Evolutionary conservation across 176 grass and related monocot species (phyloP), one percentile per base, ranked within the genome.

Genomic region (Carex cristatella): DNA sequence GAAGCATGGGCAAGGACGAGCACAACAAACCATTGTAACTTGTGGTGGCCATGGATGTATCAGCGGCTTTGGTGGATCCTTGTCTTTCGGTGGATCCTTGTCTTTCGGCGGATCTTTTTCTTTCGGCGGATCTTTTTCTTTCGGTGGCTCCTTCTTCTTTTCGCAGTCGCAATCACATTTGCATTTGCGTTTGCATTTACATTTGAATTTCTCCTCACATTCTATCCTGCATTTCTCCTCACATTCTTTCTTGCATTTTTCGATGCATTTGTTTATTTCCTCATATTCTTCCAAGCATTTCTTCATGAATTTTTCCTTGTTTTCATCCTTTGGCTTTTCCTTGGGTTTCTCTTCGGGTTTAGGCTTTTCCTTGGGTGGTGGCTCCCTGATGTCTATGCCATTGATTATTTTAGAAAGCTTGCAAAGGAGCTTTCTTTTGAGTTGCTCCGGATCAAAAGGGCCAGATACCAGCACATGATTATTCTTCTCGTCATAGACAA

Each of bases 361-460:
- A 4, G n/a, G 28, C 27, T 61, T n/a, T 11, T 19, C 16, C 58
- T 69, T 69, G 37, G 61, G n/a, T 0, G 61, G n/a, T 0, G 65
- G 2, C 40, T 76, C 40, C 71, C 14, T 16, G 30, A 82, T 67
- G 0, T 82, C 80, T 42, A 82, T 82, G 14, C 33, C 0, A 49
- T 14, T 65, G 31, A 82, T 65, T 23, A 67, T 65, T 67, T 65
- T 82, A 82, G 18, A 19, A 65, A 82, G 7, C 60, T 67, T 82
- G 80, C 80, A 65, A 4, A 82, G 31, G 19, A 82, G 56, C 40
- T 48, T 32, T 31, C 37, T 65, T 66, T 82, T 82, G 80, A 82
- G 80, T 53, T 49, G 6, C n/a, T 67, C 60, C 38, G 80, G 38
- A 82, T 82, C 30, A 67, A 82, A 82, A 66, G 35, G 61, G 14